These are phyloP conservation scores for Schwanniomyces sp. DNA, from an alignment of 805 yeast genomes.

Conservation along the genomic window DNA sequence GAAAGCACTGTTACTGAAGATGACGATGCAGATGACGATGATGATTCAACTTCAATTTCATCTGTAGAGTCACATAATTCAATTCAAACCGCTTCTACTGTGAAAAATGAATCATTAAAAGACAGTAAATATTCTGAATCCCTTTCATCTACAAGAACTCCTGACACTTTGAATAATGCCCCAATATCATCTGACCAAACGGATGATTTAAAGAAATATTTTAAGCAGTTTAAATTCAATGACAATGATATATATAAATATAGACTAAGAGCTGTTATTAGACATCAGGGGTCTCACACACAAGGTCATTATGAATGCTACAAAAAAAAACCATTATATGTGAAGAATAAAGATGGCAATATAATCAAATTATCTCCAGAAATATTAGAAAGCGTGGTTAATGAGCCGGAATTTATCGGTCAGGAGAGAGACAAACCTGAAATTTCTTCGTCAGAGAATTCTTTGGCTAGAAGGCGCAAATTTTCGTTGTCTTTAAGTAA, in stretches of 20 bases:
- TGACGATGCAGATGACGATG: conserved; percentile 16
- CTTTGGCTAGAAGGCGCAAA: neutral
- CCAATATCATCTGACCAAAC: conserved; percentile 41
- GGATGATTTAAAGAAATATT: conserved; percentile 32
- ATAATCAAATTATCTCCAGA: conserved; percentile 43
- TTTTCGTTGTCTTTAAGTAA: neutral
- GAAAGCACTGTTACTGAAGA: conserved; percentile 11
- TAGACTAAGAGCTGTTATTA: conserved; percentile 66
- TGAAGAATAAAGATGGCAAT: conserved; percentile 42
- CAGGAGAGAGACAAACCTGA: neutral
- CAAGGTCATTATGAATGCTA: conserved; percentile 92
- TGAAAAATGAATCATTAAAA: conserved; percentile 8
- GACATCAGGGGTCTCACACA: conserved; percentile 86
- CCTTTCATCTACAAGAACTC: conserved; percentile 11
- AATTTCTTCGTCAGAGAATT: neutral
- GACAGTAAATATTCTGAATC: conserved; percentile 10
- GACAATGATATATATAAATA: conserved; percentile 49
- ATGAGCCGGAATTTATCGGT: neutral
- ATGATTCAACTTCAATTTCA: conserved; percentile 18
- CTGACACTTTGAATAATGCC: conserved; percentile 33
- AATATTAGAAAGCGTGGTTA: conserved; percentile 25
- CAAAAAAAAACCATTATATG: conserved; percentile 68
- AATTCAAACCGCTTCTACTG: conserved; percentile 2
- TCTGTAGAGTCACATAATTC: conserved; percentile 15
- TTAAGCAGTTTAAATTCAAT: conserved; percentile 37